Evolutionary conservation across 2,329 filamentous ascomycete genomes (phyloP), one percentile per base, ranked within the genome.

Genomic region (Fusarium annulatum): DNA sequence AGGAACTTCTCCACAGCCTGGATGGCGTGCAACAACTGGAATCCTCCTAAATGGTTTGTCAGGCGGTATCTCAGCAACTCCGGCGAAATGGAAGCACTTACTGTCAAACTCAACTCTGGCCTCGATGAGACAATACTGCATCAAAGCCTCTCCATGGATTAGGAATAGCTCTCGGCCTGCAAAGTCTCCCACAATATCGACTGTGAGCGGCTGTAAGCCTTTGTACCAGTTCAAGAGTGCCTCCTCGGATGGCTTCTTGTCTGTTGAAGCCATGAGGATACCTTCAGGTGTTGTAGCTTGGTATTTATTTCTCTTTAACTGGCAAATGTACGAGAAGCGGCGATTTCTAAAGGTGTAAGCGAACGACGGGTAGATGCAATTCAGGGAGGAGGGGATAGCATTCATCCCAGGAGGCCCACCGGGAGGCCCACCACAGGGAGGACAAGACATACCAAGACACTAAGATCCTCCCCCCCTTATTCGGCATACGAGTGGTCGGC

Each of bases 111-210:
- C 46, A 7, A 33, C 46, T 18, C 28, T 49, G 46, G 28, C 28
- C 19, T 49, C 28, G 21, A n/a, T 12, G 15, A 49, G 28, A 9
- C 46, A 49, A 33, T 33, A 3, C 28, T 9, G 46, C 9, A 49
- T 49, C 46, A 49, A 49, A 18, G 28, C 28, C 7, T 49, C 46
- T 16, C 46, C 46, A 5, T 49, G 46, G 15, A 49, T 49, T 49
- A 49, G 15, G 21, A 49, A 49, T 33, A 49, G 28, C 21, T 49
- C 46, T n/a, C 46, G 19, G 28, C 46, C 46, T n/a, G 46, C 46
- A 49, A 49, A 49, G 46, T 49, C 46, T 33, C 46, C 46, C 28
- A 33, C 46, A 16, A 49, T 49, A n/a, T 49, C 46, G 11, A 49
- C 46, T 33, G 46, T 49, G 46, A 49, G 46, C 28, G 46, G 46